Conservation (phyloP, 1,284 basidiomycete genomes). For the Ceratobasidium theobromae region DNA sequence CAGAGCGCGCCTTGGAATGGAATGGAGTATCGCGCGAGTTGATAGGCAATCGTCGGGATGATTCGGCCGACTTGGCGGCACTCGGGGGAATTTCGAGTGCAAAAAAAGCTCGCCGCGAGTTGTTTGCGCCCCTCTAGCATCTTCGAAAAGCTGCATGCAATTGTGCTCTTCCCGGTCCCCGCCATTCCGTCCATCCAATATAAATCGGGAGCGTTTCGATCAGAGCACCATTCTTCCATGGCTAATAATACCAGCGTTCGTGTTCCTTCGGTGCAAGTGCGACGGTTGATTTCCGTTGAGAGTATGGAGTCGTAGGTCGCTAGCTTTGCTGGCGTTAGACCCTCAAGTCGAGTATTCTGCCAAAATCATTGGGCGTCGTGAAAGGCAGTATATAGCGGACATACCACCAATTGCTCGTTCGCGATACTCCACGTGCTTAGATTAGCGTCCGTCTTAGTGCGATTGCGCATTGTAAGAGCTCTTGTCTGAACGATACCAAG, state of each 20-base stretch:
- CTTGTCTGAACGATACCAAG: background rate
- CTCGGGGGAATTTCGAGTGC: conserved; percentile 37
- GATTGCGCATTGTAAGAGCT: background rate
- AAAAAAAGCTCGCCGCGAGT: conserved; percentile 43
- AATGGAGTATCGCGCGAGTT: too few species aligned
- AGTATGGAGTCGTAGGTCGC: background rate
- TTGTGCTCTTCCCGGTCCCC: too few species aligned
- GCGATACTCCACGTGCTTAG: background rate
- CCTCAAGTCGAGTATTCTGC: too few species aligned
- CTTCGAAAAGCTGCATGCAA: too few species aligned
- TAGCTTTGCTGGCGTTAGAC: background rate
- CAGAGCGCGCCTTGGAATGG: too few species aligned
- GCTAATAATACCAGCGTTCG: conserved; percentile 27
- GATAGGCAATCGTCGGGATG: conserved; percentile 28
- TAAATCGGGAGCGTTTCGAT: background rate
- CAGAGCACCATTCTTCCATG: background rate
- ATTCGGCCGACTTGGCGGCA: conserved; percentile 19
- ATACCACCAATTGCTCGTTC: too few species aligned
- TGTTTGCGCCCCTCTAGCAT: too few species aligned
- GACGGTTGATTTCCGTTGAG: background rate
- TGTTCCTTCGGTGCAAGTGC: conserved; percentile 29
- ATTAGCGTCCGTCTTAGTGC: background rate
- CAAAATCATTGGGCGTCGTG: too few species aligned
- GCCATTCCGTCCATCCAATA: too few species aligned
- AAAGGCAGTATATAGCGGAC: too few species aligned